These are phyloP conservation scores for Metarhizium guizhouense DNA, from an alignment of 2,329 filamentous ascomycete species.

Conservation along the genomic window DNA sequence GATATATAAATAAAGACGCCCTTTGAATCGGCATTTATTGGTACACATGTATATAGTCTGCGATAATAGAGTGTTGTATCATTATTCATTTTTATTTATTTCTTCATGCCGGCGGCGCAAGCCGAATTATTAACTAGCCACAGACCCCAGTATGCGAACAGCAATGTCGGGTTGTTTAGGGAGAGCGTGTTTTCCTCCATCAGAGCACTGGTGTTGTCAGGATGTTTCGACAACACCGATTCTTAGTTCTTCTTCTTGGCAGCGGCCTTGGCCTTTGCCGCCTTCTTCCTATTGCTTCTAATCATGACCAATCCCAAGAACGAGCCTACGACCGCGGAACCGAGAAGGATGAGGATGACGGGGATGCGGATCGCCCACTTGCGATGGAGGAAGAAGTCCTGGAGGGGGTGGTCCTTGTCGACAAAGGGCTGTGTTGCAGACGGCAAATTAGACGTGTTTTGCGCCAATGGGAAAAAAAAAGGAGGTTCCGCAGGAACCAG, in stretches of 20 bases:
- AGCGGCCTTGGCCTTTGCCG: slow-evolving; percentile 79
- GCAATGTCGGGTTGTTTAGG: neutral
- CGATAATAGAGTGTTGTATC: neutral
- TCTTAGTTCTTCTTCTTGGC: slow-evolving; percentile 75
- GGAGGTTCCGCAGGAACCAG: neutral
- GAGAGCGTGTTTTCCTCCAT: too few species aligned
- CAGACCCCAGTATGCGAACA: neutral
- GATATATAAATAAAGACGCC: slow-evolving; percentile 7
- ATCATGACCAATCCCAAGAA: slow-evolving; percentile 99
- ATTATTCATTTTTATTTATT: neutral
- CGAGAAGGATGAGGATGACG: slow-evolving; percentile 89
- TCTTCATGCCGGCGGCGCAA: neutral
- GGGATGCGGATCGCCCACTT: slow-evolving; percentile 99
- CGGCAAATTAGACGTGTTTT: neutral
- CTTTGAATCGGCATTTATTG: neutral
- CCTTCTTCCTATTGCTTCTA: slow-evolving; percentile 95
- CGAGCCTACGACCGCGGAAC: slow-evolving; percentile 86
- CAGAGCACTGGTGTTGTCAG: neutral
- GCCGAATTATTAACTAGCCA: neutral
- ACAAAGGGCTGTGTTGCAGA: slow-evolving; percentile 70
- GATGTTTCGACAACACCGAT: slow-evolving; percentile 4
- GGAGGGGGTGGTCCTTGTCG: slow-evolving; percentile 85
- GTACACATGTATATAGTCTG: neutral
- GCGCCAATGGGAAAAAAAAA: neutral
- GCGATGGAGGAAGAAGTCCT: slow-evolving; percentile 90